Percentiles rank a stretch among this genome's conserved stretches.
Evolutionary conservation across 768 basidiomycete species (phyloP).

Genomic region (Tremella fuciformis): DNA sequence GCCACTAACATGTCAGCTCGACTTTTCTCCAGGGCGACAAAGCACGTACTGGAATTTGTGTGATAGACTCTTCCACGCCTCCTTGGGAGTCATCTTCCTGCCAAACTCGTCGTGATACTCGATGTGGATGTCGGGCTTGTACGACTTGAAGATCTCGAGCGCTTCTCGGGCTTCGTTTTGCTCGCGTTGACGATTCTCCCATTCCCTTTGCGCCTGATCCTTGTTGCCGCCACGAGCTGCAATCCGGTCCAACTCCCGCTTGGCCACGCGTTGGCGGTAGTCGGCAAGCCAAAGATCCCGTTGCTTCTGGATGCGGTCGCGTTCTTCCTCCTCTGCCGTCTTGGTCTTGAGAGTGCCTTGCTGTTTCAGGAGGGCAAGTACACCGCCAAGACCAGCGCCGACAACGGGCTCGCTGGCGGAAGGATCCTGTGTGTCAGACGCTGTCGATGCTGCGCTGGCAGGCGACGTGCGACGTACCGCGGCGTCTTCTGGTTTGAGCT

Average conservation of each 20-base stretch:
- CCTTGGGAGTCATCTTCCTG: conserved; percentile 74
- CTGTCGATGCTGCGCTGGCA: conserved; percentile 5
- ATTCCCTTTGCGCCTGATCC: conserved; percentile 91
- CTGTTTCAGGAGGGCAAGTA: conserved; percentile 79
- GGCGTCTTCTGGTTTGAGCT: conserved; percentile 60
- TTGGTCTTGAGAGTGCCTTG: conserved; percentile 80
- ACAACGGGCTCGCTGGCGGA: conserved; percentile 66
- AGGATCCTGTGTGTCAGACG: conserved; percentile 33
- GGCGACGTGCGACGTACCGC: conserved; percentile 20
- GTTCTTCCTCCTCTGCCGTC: conserved; percentile 63
- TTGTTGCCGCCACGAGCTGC: conserved; percentile 70
- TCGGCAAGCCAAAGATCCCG: conserved; percentile 88
- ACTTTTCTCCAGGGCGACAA: neutral
- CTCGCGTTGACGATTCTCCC: conserved; percentile 87
- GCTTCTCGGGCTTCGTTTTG: conserved; percentile 82
- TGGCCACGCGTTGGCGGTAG: conserved; percentile 68
- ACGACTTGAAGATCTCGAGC: conserved; percentile 80
- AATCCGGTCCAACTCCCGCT: conserved; percentile 75
- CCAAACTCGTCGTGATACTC: conserved; percentile 97
- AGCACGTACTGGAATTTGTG: conserved; percentile 79
- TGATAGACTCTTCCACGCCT: conserved; percentile 96
- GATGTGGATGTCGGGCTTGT: conserved; percentile 95
- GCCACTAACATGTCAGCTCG: conserved; percentile 55
- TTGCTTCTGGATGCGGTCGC: conserved; percentile 78
- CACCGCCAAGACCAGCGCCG: conserved; percentile 79